Evolutionary conservation across 805 yeast genomes (phyloP), one percentile per base, ranked within the genome.

Genomic region (Monosporozyma solicola): DNA sequence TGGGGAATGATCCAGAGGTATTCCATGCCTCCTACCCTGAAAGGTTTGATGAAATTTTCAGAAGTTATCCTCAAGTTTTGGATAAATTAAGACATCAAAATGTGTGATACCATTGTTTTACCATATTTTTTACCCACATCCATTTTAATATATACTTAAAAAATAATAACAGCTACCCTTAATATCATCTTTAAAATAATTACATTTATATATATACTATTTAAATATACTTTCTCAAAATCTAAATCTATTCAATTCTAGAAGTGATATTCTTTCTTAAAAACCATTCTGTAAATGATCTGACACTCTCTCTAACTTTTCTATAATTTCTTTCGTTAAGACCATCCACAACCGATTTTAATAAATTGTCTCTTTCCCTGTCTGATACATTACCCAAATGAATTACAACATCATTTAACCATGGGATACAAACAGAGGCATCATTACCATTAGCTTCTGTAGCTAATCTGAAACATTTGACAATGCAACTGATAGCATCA

Each of bases 211-310:
- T 15, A n/a, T 35, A 35, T 20, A 20, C 20, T 20, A 20, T 20
- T 20, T 20, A 20, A 20, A 20, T 20, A 48, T 48, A 16, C 22
- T n/a, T 32, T 27, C 33, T 25, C 22, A 5, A 37, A 32, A 27
- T 39, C 35, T 24, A 33, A 20, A 11, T 20, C 39, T 49, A 57
- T 37, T 59, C 61, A 45, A 74, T 57, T 66, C 78, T 64, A 53
- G 79, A 72, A 5, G 74, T 76, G 24, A 87, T 78, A 60, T 87
- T 85, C 65, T 88, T 85, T 60, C 96, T 74, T 33, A 84, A 72
- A 69, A 88, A 90, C 94, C 96, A 87, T 52, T 77, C 80, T 41
- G 87, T 80, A 64, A 91, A 92, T 64, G 85, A 92, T 61, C 82
- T 80, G 51, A 91, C 72, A 47, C 86, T 77, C 3, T 81, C 73